Base-by-base conservation (phyloP, 2,329 filamentous ascomycete genomes). In the Daldinia sp. region DNA sequence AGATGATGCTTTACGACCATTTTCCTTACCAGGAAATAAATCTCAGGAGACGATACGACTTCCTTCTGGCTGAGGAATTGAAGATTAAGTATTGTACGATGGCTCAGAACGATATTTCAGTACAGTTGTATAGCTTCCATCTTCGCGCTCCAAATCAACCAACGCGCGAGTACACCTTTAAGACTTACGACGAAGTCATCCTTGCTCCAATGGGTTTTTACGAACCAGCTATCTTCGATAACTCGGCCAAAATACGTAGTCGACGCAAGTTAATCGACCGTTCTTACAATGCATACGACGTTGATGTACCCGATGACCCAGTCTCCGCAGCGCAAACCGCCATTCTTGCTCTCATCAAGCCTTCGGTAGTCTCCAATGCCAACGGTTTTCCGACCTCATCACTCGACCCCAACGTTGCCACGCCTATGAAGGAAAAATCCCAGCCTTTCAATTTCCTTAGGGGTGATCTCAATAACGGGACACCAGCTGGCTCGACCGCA, bases 11-110 rank as follows among this genome's bases (percentile, higher is more conserved):
- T 2, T 93, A 91, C 77, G 94, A 97, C 76, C 91, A 95, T 72
- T 97, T 99, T 71, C 94, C 96, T 4, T 99, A 99, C 75, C 86
- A 90, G 48, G 94, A 97, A 17, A 96, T 99, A 79, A 97, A 99
- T 74, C 82, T 99, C 25, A 89, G 88, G 76, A 86, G 93, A 55
- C 87, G 95, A 48, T 96, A 97, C 73, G 95, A 99, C 75, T 97
- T 94, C 70, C 79, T 98, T 34, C 83, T 99, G 21, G 94, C 94
- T 1, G 95, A 99, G 77, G 95, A 99, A 79, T 82, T 99, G 61
- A 99, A 99, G 81, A 91, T 90, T 70, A 96, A 93, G 75, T 90
- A 92, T 74, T 96, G 93, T 76, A 97, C 93, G 2, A 90, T 98
- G 86, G 91, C 92, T 23, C 94, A 97, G 75, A 89, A 89, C 7